Percentiles rank a stretch among this genome's conserved stretches.
phyloP scores from a whole-genome alignment of 129 eudicot species.

The Artemisia annua region DNA sequence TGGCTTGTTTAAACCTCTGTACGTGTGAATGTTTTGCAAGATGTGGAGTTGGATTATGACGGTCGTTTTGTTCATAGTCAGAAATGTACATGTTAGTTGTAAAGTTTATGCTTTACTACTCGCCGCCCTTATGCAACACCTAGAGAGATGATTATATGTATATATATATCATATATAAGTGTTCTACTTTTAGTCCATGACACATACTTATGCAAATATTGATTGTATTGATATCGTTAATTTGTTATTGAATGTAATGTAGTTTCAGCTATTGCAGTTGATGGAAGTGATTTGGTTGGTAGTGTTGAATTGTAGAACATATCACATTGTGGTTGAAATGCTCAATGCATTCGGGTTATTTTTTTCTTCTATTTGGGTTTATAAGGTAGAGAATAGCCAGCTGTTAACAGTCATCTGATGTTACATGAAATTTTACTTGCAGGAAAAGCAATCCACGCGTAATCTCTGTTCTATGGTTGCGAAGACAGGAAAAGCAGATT shows the following conservation, averaged over 20 bases:
- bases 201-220: background rate
- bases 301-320: background rate
- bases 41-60: background rate
- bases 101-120: background rate
- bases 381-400: constrained; percentile 2
- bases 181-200: too few species aligned
- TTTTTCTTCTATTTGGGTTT: background rate
- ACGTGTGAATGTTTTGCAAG: background rate
- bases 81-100: background rate
- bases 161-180: too few species aligned
- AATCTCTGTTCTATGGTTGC: constrained; percentile 84
- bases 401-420: constrained; percentile 3
- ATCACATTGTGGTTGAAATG: background rate
- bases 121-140: too few species aligned
- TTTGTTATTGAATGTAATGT: background rate
- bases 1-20: background rate
- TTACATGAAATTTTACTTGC: constrained; percentile 14
- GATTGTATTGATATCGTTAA: background rate
- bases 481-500: constrained; percentile 53
- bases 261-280: background rate
- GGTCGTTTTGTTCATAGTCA: background rate
- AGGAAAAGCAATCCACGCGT: constrained; percentile 79
- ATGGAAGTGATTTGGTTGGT: background rate
- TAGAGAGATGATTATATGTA: too few species aligned
- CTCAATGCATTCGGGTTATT: background rate